phyloP scores from a whole-genome alignment of 306 rosid species.

The Trifolium subterraneum region DNA sequence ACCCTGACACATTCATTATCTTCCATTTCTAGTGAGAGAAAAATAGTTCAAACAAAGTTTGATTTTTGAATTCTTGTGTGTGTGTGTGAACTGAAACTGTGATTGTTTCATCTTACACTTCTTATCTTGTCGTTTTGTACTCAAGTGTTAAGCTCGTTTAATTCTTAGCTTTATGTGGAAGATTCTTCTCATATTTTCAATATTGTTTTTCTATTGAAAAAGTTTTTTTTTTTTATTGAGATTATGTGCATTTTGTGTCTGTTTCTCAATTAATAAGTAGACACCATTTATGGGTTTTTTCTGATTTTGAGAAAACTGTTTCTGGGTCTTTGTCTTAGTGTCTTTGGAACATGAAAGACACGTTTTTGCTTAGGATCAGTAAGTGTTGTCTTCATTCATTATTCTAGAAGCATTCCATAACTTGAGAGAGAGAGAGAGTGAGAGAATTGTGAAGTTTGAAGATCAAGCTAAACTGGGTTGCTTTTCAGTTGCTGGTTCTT shows the following conservation, averaged over 20 bases:
- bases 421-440: slow-evolving; percentile 38
- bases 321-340: slow-evolving; percentile 33
- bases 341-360: slow-evolving; percentile 42
- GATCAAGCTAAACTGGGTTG: slow-evolving; percentile 58
- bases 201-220: background rate
- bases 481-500: slow-evolving; percentile 57
- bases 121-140: slow-evolving; percentile 38
- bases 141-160: slow-evolving; percentile 13
- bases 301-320: slow-evolving; percentile 48
- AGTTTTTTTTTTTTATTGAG: background rate
- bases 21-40: slow-evolving; percentile 45
- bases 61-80: slow-evolving; percentile 53
- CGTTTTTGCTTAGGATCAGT: slow-evolving; percentile 41
- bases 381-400: slow-evolving; percentile 43
- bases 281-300: slow-evolving; percentile 43
- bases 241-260: slow-evolving; percentile 43
- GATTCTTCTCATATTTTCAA: slow-evolving; percentile 33
- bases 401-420: slow-evolving; percentile 44
- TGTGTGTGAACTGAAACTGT: slow-evolving; percentile 31
- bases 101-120: background rate
- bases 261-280: slow-evolving; percentile 42
- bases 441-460: slow-evolving; percentile 51
- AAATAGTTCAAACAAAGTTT: slow-evolving; percentile 46
- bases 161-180: slow-evolving; percentile 31
- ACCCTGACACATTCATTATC: slow-evolving; percentile 49